A percentile compares a stretch with the other conserved stretches of the same genome.
Conservation (phyloP, 495 filamentous ascomycete genomes). For the Acidomyces sp. region DNA sequence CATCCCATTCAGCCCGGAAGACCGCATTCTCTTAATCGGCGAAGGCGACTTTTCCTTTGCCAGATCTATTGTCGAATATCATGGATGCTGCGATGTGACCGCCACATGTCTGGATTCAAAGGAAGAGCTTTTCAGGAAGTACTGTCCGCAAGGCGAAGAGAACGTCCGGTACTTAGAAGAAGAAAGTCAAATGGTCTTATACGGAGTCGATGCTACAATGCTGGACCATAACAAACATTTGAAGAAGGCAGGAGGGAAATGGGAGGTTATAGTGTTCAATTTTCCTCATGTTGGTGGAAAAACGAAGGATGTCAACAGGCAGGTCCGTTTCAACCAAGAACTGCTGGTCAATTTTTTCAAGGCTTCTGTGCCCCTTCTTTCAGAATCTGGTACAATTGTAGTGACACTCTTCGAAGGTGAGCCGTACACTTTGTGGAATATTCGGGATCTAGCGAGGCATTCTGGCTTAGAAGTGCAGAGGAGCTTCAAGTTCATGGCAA, state of each 20-base stretch:
- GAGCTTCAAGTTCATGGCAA: conserved; percentile 65
- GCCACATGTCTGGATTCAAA: conserved; percentile 50
- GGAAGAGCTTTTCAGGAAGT: conserved; percentile 49
- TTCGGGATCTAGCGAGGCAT: conserved; percentile 71
- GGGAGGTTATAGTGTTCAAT: conserved; percentile 79
- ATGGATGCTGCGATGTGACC: conserved; percentile 52
- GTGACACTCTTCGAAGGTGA: conserved; percentile 85
- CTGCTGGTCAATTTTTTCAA: conserved; percentile 70
- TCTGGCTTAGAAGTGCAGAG: conserved; percentile 58
- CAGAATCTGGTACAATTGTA: conserved; percentile 51
- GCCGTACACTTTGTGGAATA: conserved; percentile 91
- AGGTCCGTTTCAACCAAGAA: conserved; percentile 86
- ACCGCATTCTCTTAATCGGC: conserved; percentile 72
- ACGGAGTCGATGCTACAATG: conserved; percentile 61
- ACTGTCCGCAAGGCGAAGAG: conserved; percentile 47
- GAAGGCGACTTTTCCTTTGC: conserved; percentile 95
- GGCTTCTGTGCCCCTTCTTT: conserved; percentile 36
- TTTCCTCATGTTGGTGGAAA: conserved; percentile 93
- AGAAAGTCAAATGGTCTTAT: conserved; percentile 42
- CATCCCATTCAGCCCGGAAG: conserved; percentile 59
- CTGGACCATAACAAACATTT: conserved; percentile 37
- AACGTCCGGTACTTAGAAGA: conserved; percentile 44
- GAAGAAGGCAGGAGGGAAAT: conserved; percentile 32
- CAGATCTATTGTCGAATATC: conserved; percentile 54
- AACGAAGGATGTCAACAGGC: conserved; percentile 82